Conservation (phyloP, 768 basidiomycete species). For the Rhizopogon roseolus region DNA sequence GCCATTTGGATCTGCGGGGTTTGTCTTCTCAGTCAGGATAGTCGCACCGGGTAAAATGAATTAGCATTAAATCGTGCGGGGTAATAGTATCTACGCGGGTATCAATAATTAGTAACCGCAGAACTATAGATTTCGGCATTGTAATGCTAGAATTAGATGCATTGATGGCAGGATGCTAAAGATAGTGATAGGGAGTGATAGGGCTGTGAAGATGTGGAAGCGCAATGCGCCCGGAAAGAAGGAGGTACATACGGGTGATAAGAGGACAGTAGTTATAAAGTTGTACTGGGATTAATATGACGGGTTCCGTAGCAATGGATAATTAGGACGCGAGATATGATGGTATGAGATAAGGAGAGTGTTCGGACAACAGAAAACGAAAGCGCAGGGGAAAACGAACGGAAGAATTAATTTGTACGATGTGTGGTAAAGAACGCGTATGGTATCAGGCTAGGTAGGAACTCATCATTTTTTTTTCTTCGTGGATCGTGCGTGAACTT, state of each 20-base stretch:
- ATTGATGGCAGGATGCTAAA: not conserved
- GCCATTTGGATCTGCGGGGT: not conserved
- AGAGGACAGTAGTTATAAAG: constrained; percentile 9
- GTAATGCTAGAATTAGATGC: constrained; percentile 7
- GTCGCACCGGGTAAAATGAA: constrained; percentile 3
- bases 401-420: constrained; percentile 20
- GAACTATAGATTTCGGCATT: constrained; percentile 4
- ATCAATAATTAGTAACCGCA: constrained; percentile 2
- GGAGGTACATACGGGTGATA: constrained; percentile 6
- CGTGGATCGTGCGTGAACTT: constrained; percentile 17
- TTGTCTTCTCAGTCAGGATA: not conserved
- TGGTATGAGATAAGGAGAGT: not conserved
- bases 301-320: constrained; percentile 7
- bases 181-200: not conserved
- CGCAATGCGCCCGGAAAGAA: not conserved
- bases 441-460: not conserved
- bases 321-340: constrained; percentile 3
- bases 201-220: constrained; percentile 3
- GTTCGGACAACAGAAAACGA: constrained; percentile 20
- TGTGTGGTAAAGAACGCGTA: constrained; percentile 6
- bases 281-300: constrained; percentile 12
- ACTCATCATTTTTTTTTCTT: constrained; percentile 19
- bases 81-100: constrained; percentile 2
- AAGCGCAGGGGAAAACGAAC: constrained; percentile 1
- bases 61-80: constrained; percentile 2